These are phyloP conservation scores for Arxiozyma telluris DNA, from an alignment of 1,139 yeast genomes.

Conservation along the genomic window DNA sequence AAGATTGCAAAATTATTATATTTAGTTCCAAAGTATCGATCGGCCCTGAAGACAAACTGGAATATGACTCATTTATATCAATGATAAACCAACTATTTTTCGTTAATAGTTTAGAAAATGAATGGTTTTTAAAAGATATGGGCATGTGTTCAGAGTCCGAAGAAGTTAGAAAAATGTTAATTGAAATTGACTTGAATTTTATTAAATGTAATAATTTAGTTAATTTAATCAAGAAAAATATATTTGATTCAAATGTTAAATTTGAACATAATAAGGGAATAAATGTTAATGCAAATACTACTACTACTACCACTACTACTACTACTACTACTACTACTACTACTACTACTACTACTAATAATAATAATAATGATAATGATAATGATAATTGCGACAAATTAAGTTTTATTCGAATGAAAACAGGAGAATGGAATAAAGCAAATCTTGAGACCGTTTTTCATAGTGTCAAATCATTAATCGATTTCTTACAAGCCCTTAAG, in stretches of 20 bases:
- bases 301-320: too few relatives aligned
- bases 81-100: conserved; percentile 13
- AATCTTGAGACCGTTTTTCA: conserved; percentile 7
- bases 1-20: conserved; percentile 8
- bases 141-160: conserved; percentile 19
- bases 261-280: conserved; percentile 5
- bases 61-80: conserved; percentile 15
- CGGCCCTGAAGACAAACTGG: conserved; percentile 10
- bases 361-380: too few relatives aligned
- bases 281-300: too few relatives aligned
- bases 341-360: too few relatives aligned
- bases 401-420: background rate
- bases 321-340: too few relatives aligned
- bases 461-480: conserved; percentile 13
- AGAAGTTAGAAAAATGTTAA: conserved; percentile 13
- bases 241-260: conserved; percentile 10
- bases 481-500: conserved; percentile 11
- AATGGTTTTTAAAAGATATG: conserved; percentile 23
- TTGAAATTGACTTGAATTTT: conserved; percentile 11
- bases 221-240: conserved; percentile 9
- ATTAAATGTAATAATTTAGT: conserved; percentile 10
- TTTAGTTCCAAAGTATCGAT: conserved; percentile 9
- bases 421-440: background rate
- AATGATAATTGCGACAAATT: background rate
- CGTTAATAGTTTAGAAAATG: conserved; percentile 10